phyloP scores from a whole-genome alignment of 164 flowering plant species.

The Tetrastigma voinierianum region DNA sequence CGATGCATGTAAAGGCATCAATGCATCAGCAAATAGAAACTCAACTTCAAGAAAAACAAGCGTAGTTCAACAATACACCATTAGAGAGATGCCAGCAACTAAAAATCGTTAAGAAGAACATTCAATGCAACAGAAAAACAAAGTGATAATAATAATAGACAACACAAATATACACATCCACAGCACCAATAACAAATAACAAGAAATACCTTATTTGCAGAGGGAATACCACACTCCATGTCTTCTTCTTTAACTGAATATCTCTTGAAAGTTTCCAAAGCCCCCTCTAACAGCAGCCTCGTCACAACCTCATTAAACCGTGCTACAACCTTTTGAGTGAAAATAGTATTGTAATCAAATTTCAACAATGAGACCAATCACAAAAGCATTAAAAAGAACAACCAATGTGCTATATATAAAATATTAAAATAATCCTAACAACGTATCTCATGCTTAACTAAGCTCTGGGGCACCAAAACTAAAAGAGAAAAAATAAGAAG shows the following conservation, averaged over 20 bases:
- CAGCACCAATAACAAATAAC: too few species aligned
- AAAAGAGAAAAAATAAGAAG: too few species aligned
- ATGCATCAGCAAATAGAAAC: not conserved
- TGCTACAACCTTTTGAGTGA: conserved; percentile 67
- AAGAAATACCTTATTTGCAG: too few species aligned
- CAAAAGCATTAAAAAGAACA: not conserved
- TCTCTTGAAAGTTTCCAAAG: conserved; percentile 77
- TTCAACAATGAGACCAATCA: not conserved
- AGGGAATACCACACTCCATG: conserved; percentile 58
- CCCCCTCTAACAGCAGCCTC: conserved; percentile 81
- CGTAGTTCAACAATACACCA: too few species aligned
- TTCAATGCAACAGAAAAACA: not conserved
- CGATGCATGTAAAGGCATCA: not conserved
- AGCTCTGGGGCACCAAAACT: too few species aligned
- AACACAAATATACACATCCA: not conserved
- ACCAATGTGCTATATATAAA: too few species aligned
- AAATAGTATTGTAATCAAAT: conserved; percentile 2
- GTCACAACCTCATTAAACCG: conserved; percentile 93
- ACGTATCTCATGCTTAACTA: too few species aligned
- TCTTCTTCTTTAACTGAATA: conserved; percentile 83
- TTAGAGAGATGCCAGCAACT: too few species aligned
- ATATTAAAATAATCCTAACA: too few species aligned
- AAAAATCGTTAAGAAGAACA: not conserved
- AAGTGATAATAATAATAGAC: not conserved
- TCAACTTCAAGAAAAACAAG: not conserved